Conservation (phyloP, 345 rosid genomes). For the Boechera stricta region DNA sequence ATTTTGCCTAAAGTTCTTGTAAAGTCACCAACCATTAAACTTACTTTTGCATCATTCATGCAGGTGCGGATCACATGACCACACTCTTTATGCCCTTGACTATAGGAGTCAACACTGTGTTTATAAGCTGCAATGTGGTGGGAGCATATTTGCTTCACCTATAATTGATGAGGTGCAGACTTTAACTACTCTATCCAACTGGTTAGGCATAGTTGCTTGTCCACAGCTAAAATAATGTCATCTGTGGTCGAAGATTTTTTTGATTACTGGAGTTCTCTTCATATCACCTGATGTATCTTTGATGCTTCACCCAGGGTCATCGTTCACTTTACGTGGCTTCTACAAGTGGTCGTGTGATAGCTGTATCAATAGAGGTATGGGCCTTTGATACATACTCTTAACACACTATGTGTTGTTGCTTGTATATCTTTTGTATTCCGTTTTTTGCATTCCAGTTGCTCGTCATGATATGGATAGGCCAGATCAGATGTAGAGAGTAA, state of each 20-base stretch:
- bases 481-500: conserved; percentile 13
- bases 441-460: conserved; percentile 18
- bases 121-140: conserved; percentile 77
- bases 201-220: conserved; percentile 30
- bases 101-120: conserved; percentile 68
- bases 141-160: conserved; percentile 93
- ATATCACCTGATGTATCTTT: conserved; percentile 25
- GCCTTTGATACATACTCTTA: conserved; percentile 18
- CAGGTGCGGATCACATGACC: conserved; percentile 99
- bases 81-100: conserved; percentile 84
- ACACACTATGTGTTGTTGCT: conserved; percentile 1
- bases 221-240: conserved; percentile 6
- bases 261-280: conserved; percentile 4
- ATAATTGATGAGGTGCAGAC: conserved; percentile 82
- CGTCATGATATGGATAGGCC: neutral
- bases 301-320: conserved; percentile 53
- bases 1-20: conserved; percentile 7
- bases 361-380: conserved; percentile 74
- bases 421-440: neutral
- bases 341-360: conserved; percentile 82
- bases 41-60: conserved; percentile 35
- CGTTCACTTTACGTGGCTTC: conserved; percentile 72
- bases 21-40: conserved; percentile 11
- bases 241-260: neutral
- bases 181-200: conserved; percentile 26